phyloP scores from a whole-genome alignment of 2,329 filamentous ascomycete genomes.

The Cordyceps farinosa region DNA sequence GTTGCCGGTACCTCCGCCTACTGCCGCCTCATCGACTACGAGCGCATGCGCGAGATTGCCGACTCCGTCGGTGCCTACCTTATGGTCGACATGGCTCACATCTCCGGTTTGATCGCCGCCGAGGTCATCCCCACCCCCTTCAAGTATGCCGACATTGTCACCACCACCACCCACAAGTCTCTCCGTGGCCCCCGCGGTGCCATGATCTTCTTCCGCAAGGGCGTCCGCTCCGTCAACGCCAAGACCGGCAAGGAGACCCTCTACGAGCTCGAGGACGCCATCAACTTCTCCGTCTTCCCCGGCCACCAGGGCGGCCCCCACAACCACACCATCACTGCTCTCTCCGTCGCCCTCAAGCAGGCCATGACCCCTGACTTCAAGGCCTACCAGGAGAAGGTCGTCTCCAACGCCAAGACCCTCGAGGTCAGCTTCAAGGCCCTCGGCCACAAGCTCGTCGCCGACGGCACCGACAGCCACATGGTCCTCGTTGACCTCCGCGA shows the following conservation, averaged over 20 bases:
- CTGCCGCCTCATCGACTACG: constrained; percentile 96
- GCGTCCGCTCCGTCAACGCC: constrained; percentile 81
- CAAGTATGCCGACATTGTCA: constrained; percentile 89
- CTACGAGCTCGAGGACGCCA: constrained; percentile 92
- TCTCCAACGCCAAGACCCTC: constrained; percentile 89
- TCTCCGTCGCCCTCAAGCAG: constrained; percentile 93
- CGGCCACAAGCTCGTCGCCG: constrained; percentile 90
- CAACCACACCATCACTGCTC: constrained; percentile 98
- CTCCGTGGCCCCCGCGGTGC: constrained; percentile 94
- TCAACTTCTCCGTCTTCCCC: constrained; percentile 99
- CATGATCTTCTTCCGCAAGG: constrained; percentile 99
- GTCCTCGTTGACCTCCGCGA: constrained; percentile 92
- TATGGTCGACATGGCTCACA: constrained; percentile 97
- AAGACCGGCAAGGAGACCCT: constrained; percentile 87
- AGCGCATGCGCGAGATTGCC: constrained; percentile 91
- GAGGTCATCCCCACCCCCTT: constrained; percentile 94
- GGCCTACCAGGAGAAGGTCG: constrained; percentile 87
- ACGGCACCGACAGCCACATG: constrained; percentile 97
- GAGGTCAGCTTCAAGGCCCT: constrained; percentile 80
- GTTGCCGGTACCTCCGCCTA: constrained; percentile 97
- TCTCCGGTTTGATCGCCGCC: constrained; percentile 90
- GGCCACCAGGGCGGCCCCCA: constrained; percentile 98
- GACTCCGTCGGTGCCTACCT: constrained; percentile 93
- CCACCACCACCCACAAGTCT: constrained; percentile 98
- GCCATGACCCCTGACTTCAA: constrained; percentile 87